Evolutionary conservation across 345 rosid species (phyloP).

Genomic region (Eucalyptus rudis): DNA sequence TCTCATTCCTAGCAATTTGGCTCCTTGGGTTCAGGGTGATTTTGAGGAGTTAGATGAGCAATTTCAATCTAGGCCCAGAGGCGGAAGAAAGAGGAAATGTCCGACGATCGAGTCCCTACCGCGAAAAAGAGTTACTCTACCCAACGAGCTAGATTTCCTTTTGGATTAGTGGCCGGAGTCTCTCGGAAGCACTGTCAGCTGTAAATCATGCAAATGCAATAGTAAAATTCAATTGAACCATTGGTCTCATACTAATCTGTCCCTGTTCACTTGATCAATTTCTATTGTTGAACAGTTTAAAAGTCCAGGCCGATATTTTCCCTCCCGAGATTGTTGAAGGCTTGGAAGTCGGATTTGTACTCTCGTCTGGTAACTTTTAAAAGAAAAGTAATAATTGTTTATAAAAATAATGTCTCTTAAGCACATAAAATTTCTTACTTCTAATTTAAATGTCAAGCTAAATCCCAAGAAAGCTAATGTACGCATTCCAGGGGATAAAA

Average conservation of each 20-base stretch:
- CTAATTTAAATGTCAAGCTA: rapidly evolving
- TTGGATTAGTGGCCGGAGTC: no score
- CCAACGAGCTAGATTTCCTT: no score
- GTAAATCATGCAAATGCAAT: background rate
- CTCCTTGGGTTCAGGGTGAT: no score
- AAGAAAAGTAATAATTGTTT: background rate
- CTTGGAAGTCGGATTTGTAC: background rate
- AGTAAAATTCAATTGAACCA: background rate
- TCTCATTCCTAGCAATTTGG: no score
- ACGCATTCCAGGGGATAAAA: no score
- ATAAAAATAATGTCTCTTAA: no score
- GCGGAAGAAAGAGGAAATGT: no score
- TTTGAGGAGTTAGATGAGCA: no score
- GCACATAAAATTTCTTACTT: background rate
- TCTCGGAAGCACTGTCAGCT: background rate
- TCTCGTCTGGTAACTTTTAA: background rate
- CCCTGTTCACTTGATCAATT: background rate
- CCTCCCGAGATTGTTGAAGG: background rate
- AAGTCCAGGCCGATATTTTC: background rate
- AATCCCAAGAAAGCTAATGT: background rate
- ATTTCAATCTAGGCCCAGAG: rapidly evolving
- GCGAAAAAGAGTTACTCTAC: no score
- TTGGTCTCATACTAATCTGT: background rate
- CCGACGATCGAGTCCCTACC: no score
- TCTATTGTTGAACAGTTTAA: background rate